Conservation (phyloP, 2,329 filamentous ascomycete genomes). For the Aotearoamyces nothofagi region DNA sequence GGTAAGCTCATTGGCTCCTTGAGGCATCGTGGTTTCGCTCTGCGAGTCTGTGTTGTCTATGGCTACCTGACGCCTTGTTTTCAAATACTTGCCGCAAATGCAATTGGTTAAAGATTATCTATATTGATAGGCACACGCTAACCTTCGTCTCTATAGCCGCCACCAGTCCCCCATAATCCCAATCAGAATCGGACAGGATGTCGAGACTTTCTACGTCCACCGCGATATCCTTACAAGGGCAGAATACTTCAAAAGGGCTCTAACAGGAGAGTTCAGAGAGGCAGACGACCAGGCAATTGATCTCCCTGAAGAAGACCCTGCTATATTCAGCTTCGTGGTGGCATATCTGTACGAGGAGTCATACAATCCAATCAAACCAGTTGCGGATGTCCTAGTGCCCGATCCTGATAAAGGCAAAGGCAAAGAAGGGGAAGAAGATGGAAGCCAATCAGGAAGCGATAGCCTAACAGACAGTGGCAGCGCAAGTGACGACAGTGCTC, state of each 20-base stretch:
- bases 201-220: constrained; percentile 32
- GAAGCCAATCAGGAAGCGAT: constrained; percentile 10
- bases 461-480: constrained; percentile 20
- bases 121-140: no score
- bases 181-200: constrained; percentile 27
- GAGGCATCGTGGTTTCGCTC: no score
- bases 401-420: constrained; percentile 25
- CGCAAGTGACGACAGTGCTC: constrained; percentile 21
- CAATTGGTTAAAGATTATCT: no score
- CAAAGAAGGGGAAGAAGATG: constrained; percentile 21
- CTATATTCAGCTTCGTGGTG: constrained; percentile 34
- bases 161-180: constrained; percentile 30
- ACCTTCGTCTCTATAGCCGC: constrained; percentile 22
- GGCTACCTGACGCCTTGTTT: constrained; percentile 1
- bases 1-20: constrained; percentile 19
- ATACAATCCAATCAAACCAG: constrained; percentile 29
- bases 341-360: constrained; percentile 33
- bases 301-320: constrained; percentile 32
- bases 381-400: constrained; percentile 22
- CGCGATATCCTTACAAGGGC: constrained; percentile 27
- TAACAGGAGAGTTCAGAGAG: constrained; percentile 31
- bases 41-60: no score
- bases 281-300: constrained; percentile 29
- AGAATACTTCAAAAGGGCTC: constrained; percentile 32
- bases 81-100: constrained; percentile 8